phyloP scores from a whole-genome alignment of 768 basidiomycete species.

The Boletus insuetus region DNA sequence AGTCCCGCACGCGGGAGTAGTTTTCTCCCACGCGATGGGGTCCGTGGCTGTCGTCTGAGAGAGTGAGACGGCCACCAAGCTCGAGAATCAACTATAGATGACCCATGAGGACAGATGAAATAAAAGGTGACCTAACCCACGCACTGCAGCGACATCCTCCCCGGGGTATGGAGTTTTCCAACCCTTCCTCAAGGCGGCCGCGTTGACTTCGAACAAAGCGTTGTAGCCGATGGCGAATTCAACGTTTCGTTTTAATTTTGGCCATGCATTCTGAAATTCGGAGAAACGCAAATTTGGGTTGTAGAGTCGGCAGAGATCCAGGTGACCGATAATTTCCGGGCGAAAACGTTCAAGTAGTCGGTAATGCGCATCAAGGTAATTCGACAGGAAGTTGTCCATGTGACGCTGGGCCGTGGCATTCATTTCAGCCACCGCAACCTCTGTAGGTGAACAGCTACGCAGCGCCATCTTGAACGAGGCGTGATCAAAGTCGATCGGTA shows the following conservation, averaged over 20 bases:
- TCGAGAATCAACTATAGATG: conserved; percentile 61
- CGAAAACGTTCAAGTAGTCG: conserved; percentile 63
- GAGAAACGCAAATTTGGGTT: conserved; percentile 55
- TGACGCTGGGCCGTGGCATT: conserved; percentile 22
- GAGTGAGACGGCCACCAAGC: conserved; percentile 67
- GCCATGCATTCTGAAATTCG: conserved; percentile 59
- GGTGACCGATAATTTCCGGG: conserved; percentile 90
- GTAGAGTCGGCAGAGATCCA: conserved; percentile 91
- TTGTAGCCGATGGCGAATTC: conserved; percentile 72
- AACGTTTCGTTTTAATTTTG: conserved; percentile 73
- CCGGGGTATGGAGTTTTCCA: conserved; percentile 88
- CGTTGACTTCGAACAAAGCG: conserved; percentile 90
- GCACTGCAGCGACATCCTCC: conserved; percentile 69
- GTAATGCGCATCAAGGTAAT: conserved; percentile 87
- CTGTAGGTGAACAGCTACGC: conserved; percentile 37
- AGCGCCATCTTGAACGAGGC: conserved; percentile 66
- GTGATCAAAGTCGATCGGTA: conserved; percentile 91
- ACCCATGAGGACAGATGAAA: conserved; percentile 8
- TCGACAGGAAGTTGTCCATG: conserved; percentile 49
- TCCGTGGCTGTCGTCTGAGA: conserved; percentile 97
- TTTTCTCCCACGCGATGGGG: conserved; percentile 86
- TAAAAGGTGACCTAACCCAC: conserved; percentile 27
- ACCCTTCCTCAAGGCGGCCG: conserved; percentile 88
- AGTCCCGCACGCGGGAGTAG: conserved; percentile 63
- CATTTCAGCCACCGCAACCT: conserved; percentile 21